Conservation (phyloP, 495 filamentous ascomycete genomes). For the Margaritispora aquatica region DNA sequence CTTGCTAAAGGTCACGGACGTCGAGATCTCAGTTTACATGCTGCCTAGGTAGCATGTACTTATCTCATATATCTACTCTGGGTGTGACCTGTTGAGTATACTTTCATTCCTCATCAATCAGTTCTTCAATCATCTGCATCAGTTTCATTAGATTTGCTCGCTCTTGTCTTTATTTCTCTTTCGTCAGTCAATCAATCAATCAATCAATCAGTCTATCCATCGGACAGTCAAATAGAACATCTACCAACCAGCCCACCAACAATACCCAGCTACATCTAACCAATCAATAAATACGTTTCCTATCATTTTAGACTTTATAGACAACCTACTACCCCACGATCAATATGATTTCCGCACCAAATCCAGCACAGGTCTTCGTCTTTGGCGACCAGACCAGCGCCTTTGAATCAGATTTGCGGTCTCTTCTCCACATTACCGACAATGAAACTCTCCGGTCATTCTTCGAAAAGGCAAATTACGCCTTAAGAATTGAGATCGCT, state of each 20-base stretch:
- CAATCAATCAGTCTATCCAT: background rate
- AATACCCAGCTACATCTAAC: background rate
- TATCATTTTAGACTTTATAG: background rate
- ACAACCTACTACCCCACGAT: background rate
- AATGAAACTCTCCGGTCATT: conserved; percentile 61
- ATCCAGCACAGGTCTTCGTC: conserved; percentile 29
- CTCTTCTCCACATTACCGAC: conserved; percentile 55
- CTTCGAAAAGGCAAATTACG: conserved; percentile 54
- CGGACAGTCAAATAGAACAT: background rate
- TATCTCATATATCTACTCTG: background rate
- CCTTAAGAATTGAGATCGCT: conserved; percentile 57
- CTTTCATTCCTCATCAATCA: background rate
- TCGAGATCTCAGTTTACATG: background rate
- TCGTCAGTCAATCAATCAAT: background rate
- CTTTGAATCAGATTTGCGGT: conserved; percentile 57
- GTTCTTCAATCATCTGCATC: background rate
- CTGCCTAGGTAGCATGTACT: background rate
- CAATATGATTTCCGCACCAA: background rate
- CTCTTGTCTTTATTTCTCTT: background rate
- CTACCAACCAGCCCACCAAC: background rate
- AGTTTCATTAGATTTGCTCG: background rate
- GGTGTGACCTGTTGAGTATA: background rate
- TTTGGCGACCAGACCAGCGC: conserved; percentile 80
- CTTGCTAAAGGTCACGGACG: background rate
- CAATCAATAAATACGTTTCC: background rate